Percentiles rank a stretch among this genome's conserved stretches.
Conservation (phyloP, 2,329 filamentous ascomycete species). For the Claviceps maximensis region DNA sequence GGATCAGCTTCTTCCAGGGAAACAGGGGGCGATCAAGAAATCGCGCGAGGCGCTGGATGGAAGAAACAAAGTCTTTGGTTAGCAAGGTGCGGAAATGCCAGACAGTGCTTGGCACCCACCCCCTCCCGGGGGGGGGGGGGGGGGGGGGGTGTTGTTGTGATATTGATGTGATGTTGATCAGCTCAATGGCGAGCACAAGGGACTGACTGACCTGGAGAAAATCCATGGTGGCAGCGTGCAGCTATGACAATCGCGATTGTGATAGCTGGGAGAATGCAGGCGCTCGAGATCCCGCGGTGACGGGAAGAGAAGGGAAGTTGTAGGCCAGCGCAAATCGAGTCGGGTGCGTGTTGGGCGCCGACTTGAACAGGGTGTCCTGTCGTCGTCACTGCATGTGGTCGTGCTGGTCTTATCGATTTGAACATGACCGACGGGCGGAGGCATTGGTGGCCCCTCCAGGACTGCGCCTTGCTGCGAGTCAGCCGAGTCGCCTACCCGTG, state of each 20-base stretch:
- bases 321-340: background rate
- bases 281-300: background rate
- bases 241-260: background rate
- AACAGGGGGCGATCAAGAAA: slow-evolving; percentile 85
- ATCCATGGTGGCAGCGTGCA: slow-evolving; percentile 24
- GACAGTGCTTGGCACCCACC: no score
- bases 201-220: slow-evolving; percentile 29
- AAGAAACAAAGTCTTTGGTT: background rate
- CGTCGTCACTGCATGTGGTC: no score
- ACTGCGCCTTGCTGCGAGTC: no score
- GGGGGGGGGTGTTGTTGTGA: no score
- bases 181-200: background rate
- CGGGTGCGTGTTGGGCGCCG: background rate
- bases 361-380: background rate
- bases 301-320: background rate
- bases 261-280: slow-evolving; percentile 2
- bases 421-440: no score
- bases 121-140: background rate
- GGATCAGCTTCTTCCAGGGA: slow-evolving; percentile 93
- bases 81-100: background rate
- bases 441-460: no score
- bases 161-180: no score
- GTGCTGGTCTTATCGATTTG: background rate
- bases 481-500: no score
- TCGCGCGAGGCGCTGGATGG: slow-evolving; percentile 54